phyloP scores from a whole-genome alignment of 2,329 filamentous ascomycete species.

The Monosporascus sp. region DNA sequence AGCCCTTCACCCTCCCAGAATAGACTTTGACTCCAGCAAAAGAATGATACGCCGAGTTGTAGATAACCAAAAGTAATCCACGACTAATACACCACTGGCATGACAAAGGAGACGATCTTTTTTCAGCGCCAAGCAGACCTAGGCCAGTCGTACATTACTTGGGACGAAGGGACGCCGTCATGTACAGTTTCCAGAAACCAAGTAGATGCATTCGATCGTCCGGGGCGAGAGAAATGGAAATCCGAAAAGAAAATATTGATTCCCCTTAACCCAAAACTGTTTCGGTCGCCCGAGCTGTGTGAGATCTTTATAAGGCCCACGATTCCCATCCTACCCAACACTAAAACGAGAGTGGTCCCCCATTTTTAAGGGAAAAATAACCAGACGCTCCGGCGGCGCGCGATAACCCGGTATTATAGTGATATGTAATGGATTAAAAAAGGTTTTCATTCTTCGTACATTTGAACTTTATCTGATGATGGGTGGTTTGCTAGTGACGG shows the following conservation, averaged over 20 bases:
- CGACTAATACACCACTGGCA: neutral
- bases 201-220: conserved; percentile 4
- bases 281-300: conserved; percentile 24
- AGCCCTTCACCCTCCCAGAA: neutral
- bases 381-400: conserved; percentile 6
- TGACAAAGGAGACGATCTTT: neutral
- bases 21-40: neutral
- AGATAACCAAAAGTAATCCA: neutral
- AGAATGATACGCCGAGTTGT: neutral
- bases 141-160: neutral
- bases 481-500: conserved; percentile 5
- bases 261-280: conserved; percentile 11
- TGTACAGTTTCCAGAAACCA: conserved; percentile 2
- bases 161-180: neutral
- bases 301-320: conserved; percentile 16
- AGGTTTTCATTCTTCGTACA: neutral
- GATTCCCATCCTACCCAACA: conserved; percentile 3
- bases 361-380: neutral
- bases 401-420: conserved; percentile 5
- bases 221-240: conserved; percentile 8
- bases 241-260: conserved; percentile 4
- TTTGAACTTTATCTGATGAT: neutral
- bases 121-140: neutral
- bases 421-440: neutral
- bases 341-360: conserved; percentile 7